A percentile compares a stretch with the other conserved stretches of the same genome.
phyloP scores from a whole-genome alignment of 139 green algal genomes.

The Micromonas commoda region DNA sequence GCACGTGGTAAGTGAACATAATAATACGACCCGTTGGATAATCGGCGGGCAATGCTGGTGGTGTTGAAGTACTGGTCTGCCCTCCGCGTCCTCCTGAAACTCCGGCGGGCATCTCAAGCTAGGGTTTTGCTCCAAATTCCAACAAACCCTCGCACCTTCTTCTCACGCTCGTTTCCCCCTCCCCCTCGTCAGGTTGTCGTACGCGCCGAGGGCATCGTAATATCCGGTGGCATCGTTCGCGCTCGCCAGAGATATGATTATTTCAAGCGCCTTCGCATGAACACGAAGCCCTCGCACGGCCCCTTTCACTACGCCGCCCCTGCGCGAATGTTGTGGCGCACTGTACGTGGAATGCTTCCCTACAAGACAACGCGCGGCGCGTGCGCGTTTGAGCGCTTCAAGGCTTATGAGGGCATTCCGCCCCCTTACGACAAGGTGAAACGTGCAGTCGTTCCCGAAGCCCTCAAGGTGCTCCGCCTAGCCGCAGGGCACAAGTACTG shows the following conservation, averaged over 20 bases:
- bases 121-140: too few species aligned
- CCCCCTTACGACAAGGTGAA: slow-evolving; percentile 84
- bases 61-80: too few species aligned
- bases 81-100: too few species aligned
- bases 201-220: slow-evolving; percentile 83
- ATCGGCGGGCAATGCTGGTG: too few species aligned
- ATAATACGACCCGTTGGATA: too few species aligned
- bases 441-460: slow-evolving; percentile 92
- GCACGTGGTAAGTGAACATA: slow-evolving; percentile 84
- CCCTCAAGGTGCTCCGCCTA: slow-evolving; percentile 90
- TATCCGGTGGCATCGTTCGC: slow-evolving; percentile 92
- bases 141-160: not conserved
- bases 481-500: slow-evolving; percentile 87
- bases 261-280: slow-evolving; percentile 77
- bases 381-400: slow-evolving; percentile 89
- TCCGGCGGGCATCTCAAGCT: too few species aligned
- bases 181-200: slow-evolving; percentile 90
- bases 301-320: slow-evolving; percentile 91
- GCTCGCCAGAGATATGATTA: slow-evolving; percentile 95
- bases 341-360: slow-evolving; percentile 91
- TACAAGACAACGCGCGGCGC: slow-evolving; percentile 93
- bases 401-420: slow-evolving; percentile 93
- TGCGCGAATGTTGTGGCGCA: slow-evolving; percentile 85
- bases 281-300: slow-evolving; percentile 86
- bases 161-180: slow-evolving; percentile 9